Evolutionary conservation across 106 monocot genomes (phyloP), one percentile per base, ranked within the genome.

Genomic region (Dendrobium chrysotoxum): DNA sequence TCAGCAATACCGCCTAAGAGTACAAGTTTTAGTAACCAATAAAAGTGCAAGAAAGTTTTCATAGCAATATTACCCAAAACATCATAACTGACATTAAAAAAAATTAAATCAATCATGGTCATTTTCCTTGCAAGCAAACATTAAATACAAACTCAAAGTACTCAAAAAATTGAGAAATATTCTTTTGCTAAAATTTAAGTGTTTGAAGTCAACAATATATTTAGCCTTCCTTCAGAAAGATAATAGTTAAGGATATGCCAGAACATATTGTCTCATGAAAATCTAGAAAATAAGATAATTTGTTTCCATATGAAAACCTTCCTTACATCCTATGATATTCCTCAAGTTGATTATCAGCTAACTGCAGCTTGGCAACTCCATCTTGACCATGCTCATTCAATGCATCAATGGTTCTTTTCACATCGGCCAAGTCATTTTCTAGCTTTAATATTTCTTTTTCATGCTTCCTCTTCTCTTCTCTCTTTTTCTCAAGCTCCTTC

Each of bases 321-420:
- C 79, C 92, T 90, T 88, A 99, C 99, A 99, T 93, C 78, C 85
- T 86, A 77, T 95, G 83, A 81, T 99, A 99, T 81, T 99, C 95
- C 83, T 81, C 79, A 3, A 95, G 84, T 81, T 99, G 88, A 82
- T 84, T 81, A 82, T 91, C 91, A 70, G 91, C 93, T 82, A 99
- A 86, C 78, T 99, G 89, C 80, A 99, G 99, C 84, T 95, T 99
- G 12, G 83, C 93, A 53, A 39, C 72, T 81, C 83, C 89, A 85
- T 91, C 87, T 23, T 92, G 87, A 13, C 87, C 88, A 54, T 89
- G 81, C 78, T 88, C 90, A 82, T 91, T 91, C 76, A 95, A 46
- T 55, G 80, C 75, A 68, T 64, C 46, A 12, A 95, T 82, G 46
- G 86, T 82, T 82, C 86, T 82, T n/a, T 78, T 84, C 55, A 90